Percentiles rank a stretch among this genome's conserved stretches.
Conservation (phyloP, 352 stramenopile species). For the Saprolegnia parasitica region DNA sequence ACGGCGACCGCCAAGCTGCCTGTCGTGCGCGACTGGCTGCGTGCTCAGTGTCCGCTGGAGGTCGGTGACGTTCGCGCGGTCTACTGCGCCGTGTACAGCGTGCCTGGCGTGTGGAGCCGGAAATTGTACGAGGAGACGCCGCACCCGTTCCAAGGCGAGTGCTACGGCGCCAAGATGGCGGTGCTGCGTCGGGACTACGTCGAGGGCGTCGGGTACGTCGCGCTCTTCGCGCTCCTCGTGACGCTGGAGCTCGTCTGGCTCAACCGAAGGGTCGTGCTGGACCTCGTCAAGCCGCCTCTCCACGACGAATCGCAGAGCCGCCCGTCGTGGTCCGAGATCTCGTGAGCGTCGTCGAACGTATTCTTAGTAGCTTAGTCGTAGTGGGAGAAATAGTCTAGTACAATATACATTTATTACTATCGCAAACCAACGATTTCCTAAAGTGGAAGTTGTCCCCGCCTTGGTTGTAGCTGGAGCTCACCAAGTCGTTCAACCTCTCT, state of each 20-base stretch:
- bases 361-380: not conserved
- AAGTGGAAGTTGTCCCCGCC: too few relatives aligned
- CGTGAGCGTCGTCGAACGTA: not conserved
- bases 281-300: constrained; percentile 2
- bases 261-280: constrained; percentile 11
- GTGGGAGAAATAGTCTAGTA: not conserved
- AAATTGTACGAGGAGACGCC: not conserved
- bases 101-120: not conserved
- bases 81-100: not conserved
- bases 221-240: not conserved
- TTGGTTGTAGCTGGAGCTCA: too few relatives aligned
- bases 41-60: not conserved
- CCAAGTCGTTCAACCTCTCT: too few relatives aligned
- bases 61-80: not conserved
- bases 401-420: not conserved
- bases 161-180: constrained; percentile 1
- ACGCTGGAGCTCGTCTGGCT: constrained; percentile 1
- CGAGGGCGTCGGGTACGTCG: constrained; percentile 1
- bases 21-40: not conserved
- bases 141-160: constrained; percentile 7
- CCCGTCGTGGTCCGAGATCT: constrained; percentile 4
- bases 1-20: not conserved
- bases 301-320: not conserved
- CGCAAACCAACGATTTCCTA: not conserved
- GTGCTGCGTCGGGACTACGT: not conserved